phyloP scores from a whole-genome alignment of 2,329 filamentous ascomycete species.

The Talaromyces sp. region DNA sequence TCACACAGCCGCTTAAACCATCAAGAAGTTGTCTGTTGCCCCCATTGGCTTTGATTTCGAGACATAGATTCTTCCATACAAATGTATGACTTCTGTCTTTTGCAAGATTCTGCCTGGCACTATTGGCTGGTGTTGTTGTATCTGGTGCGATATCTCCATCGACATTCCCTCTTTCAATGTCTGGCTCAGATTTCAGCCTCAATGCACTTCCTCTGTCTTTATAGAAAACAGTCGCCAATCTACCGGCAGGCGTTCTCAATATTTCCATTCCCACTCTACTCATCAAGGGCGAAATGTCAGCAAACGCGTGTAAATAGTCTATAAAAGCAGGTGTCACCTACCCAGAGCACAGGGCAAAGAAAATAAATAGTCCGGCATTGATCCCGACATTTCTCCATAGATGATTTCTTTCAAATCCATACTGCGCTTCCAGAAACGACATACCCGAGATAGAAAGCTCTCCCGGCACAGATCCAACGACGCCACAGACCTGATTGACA shows the following conservation, averaged over 20 bases:
- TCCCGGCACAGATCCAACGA: conserved; percentile 61
- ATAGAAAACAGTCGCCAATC: neutral
- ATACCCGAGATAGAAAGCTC: conserved; percentile 55
- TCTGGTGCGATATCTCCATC: neutral
- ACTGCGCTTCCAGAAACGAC: conserved; percentile 49
- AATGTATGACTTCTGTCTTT: conserved; percentile 25
- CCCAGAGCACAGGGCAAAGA: neutral
- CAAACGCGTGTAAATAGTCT: neutral
- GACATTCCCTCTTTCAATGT: neutral
- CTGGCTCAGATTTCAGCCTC: neutral
- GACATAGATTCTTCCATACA: conserved; percentile 52
- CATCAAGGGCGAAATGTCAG: neutral
- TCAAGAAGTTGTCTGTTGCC: conserved; percentile 45
- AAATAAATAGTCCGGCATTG: conserved; percentile 1
- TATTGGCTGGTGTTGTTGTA: neutral
- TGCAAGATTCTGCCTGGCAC: neutral
- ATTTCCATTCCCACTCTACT: conserved; percentile 1
- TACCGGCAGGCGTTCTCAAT: neutral
- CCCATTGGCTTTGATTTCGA: conserved; percentile 47
- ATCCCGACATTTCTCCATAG: conserved; percentile 15
- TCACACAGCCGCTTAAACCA: conserved; percentile 48
- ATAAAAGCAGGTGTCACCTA: neutral
- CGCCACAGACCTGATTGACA: conserved; percentile 65
- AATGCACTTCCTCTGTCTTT: neutral
- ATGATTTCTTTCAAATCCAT: conserved; percentile 13